Conservation (phyloP, 1,284 basidiomycete genomes). For the Grifola frondosa region DNA sequence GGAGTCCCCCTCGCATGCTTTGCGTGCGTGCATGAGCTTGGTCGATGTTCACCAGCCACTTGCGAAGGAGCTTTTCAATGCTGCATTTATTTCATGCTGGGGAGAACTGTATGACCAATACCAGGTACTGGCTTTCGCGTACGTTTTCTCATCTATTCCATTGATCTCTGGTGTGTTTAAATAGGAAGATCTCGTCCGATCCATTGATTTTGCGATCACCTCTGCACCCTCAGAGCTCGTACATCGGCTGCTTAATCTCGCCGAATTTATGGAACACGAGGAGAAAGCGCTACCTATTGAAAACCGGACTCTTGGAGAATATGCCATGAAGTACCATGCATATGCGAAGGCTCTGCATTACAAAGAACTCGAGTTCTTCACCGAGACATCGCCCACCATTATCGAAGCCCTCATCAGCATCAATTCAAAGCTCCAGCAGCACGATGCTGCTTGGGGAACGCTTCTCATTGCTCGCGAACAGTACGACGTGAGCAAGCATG, state of each 20-base stretch:
- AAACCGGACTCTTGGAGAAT: slow-evolving; percentile 90
- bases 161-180: not conserved
- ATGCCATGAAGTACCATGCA: slow-evolving; percentile 91
- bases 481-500: slow-evolving; percentile 85
- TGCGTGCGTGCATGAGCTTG: slow-evolving; percentile 93
- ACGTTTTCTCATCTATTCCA: not conserved
- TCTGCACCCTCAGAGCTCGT: slow-evolving; percentile 89
- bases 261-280: slow-evolving; percentile 99
- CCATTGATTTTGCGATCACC: slow-evolving; percentile 89
- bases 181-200: slow-evolving; percentile 92
- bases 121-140: slow-evolving; percentile 53
- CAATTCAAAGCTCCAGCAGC: slow-evolving; percentile 96
- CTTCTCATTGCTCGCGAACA: slow-evolving; percentile 84
- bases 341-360: slow-evolving; percentile 99
- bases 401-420: slow-evolving; percentile 96
- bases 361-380: slow-evolving; percentile 97
- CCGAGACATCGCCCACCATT: slow-evolving; percentile 83
- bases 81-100: slow-evolving; percentile 99
- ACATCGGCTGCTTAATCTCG: slow-evolving; percentile 93
- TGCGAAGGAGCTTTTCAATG: slow-evolving; percentile 95
- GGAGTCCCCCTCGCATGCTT: slow-evolving; percentile 95
- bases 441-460: slow-evolving; percentile 95
- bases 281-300: slow-evolving; percentile 96
- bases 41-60: slow-evolving; percentile 92
- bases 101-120: slow-evolving; percentile 94